A percentile compares a stretch with the other conserved stretches of the same genome.
phyloP scores from a whole-genome alignment of 768 basidiomycete genomes.

The Naganishia antarctica region DNA sequence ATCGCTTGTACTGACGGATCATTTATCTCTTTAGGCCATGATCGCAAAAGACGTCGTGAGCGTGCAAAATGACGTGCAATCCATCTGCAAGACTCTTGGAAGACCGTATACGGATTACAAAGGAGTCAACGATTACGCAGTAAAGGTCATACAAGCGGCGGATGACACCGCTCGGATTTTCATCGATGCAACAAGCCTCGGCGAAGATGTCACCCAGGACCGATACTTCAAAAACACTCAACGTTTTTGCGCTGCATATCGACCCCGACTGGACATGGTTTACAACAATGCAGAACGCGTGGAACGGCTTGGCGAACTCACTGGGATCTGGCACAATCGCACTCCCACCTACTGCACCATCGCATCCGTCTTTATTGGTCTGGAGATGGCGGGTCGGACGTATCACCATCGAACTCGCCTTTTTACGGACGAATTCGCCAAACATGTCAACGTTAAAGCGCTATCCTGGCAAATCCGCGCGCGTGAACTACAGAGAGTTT shows the following conservation, averaged over 20 bases:
- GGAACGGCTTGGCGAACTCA: conserved; percentile 1
- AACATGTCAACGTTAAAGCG: conserved; percentile 1
- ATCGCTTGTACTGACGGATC: background rate
- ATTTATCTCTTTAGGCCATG: background rate
- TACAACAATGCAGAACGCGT: background rate
- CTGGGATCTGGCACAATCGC: conserved; percentile 10
- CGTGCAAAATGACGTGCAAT: background rate
- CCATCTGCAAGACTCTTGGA: background rate
- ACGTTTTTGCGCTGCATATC: conserved; percentile 2
- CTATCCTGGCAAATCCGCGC: conserved; percentile 3
- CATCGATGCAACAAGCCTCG: background rate
- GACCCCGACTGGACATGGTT: background rate
- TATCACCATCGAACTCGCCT: background rate
- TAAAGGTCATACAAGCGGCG: background rate
- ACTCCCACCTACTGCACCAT: background rate
- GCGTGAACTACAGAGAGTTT: background rate
- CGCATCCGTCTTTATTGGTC: conserved; percentile 3
- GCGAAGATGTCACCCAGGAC: background rate
- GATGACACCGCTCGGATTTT: background rate
- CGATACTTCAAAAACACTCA: background rate
- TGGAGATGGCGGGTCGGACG: background rate
- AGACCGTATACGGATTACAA: conserved; percentile 5
- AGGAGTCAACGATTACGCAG: conserved; percentile 1
- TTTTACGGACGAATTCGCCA: background rate
- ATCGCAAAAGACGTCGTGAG: background rate